Base-by-base conservation (phyloP, 306 rosid species). In the Acacia acuminata region DNA sequence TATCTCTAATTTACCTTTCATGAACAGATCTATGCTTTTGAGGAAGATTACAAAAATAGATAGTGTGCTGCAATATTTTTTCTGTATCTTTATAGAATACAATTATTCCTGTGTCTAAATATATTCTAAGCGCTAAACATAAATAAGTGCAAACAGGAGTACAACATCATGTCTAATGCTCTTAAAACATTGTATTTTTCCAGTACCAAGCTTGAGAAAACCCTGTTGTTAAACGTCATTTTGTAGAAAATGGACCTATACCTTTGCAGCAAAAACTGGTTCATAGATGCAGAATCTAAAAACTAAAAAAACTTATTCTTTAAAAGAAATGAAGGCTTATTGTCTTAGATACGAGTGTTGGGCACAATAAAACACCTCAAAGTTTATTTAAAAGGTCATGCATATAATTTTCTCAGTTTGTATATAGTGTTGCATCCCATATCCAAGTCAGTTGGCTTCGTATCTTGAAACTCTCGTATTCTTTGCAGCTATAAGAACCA, bases 1-100 rank as follows among this genome's bases (percentile, higher is more conserved):
- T 56, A 55, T 79, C 77, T 44, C 42, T 38, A 64, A 44, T 79
- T 79, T 16, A 22, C 71, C 64, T 27, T 56, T 20, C 80, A 24
- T 83, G 58, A 32, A 51, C 42, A 51, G 65, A 58, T 53, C 45
- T 68, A 40, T 44, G 66, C 69, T 47, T 71, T n/a, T 22, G 32
- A 60, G 14, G 20, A 75, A 13, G n/a, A 30, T 73, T 30, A 10
- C 65, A 32, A 9, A 51, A 10, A 47, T 75, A 65, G 71, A 73
- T 73, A 51, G 40, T 45, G 76, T 44, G 19, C 5, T 45, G n/a
- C 77, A 17, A 16, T 9, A 32, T 10, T 75, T n/a, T n/a, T 75
- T 40, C 32, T 12, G 66, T 11, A 34, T 15, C 51, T 40, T 13
- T 38, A 75, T 55, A 40, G 55, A 76, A 38, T 14, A 38, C 55